Base-by-base conservation (phyloP, 2,329 filamentous ascomycete genomes). In the Ascochyta lentis region DNA sequence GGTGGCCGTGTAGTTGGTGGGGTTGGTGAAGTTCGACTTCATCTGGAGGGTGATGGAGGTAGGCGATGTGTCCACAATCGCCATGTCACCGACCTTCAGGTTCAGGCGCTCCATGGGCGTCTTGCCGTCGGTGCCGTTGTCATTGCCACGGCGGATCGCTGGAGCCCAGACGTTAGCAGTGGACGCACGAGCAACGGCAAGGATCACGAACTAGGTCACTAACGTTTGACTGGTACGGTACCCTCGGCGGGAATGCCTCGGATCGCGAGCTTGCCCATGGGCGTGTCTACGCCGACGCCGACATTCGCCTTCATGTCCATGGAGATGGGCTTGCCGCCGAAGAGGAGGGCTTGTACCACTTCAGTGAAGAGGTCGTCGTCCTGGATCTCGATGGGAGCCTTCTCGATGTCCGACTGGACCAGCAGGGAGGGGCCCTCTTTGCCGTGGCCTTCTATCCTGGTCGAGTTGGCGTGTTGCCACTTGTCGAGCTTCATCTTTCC, bases 211-310 rank as follows among this genome's bases (percentile, higher is more conserved):
- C 83, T 80, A 78, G 81, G 82, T 77, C 82, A 91, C 93, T 87
- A 89, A 96, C 92, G 90, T 85, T 96, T 96, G 80, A 98, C 86
- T 77, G 90, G 90, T 71, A 99, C 88, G 70, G 88, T 85, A 66
- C 95, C 93, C 80, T 92, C 84, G 39, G 75, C 92, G 43, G 94
- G 94, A 68, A 99, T 89, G 64, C 89, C 87, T 75, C 91, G 91
- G 68, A 98, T 80, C 49, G 89, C 84, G 69, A 98, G 85, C 65
- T 88, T 81, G 44, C 95, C 95, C 60, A 99, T 81, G 24, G 89
- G 88, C 27, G 93, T 97, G 55, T 87, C 82, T 47, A 97, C 85
- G 68, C 90, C 86, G 61, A 93, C 90, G 75, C 96, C 91, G 54
- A 98, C 92, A 39, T 84, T 81, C 22, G 94, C 92, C 65, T 89